Evolutionary conservation across 108 stramenopile genomes (phyloP).

Genomic region (Cyclotella sp.): DNA sequence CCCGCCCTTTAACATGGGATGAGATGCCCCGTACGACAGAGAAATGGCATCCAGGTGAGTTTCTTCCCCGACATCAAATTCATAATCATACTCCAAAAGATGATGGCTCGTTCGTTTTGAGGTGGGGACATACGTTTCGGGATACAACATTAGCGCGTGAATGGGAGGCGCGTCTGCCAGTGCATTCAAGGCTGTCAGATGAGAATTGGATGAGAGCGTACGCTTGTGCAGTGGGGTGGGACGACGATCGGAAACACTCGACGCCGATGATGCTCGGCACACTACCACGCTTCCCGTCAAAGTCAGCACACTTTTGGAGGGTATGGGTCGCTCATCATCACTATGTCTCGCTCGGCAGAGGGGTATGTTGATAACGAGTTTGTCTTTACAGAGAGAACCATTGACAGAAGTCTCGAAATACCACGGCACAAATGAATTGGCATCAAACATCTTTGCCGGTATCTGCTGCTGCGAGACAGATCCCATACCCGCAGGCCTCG

Average conservation of each 20-base stretch:
- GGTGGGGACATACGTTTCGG: constrained; percentile 57
- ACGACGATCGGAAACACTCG: constrained; percentile 33
- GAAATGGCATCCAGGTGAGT: constrained; percentile 80
- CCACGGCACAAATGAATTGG: constrained; percentile 84
- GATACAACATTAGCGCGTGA: constrained; percentile 75
- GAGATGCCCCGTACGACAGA: constrained; percentile 78
- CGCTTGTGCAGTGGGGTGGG: constrained; percentile 22
- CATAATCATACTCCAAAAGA: constrained; percentile 83
- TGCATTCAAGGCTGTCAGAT: constrained; percentile 55
- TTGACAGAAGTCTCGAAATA: constrained; percentile 70
- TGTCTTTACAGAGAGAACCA: constrained; percentile 65
- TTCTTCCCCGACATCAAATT: constrained; percentile 80
- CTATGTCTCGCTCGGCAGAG: constrained; percentile 61
- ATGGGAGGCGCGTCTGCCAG: constrained; percentile 66
- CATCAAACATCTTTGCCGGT: constrained; percentile 62
- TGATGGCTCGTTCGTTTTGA: constrained; percentile 44
- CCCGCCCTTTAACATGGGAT: constrained; percentile 88
- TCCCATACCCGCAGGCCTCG: constrained; percentile 11
- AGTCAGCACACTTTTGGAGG: constrained; percentile 54
- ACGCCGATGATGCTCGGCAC: constrained; percentile 60
- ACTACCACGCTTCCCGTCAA: constrained; percentile 77
- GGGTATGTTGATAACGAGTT: constrained; percentile 66
- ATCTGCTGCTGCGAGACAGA: constrained; percentile 24
- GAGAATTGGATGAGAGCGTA: constrained; percentile 30
- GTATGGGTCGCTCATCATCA: constrained; percentile 43